Base-by-base conservation (phyloP, 306 rosid species). In the Cercis canadensis region DNA sequence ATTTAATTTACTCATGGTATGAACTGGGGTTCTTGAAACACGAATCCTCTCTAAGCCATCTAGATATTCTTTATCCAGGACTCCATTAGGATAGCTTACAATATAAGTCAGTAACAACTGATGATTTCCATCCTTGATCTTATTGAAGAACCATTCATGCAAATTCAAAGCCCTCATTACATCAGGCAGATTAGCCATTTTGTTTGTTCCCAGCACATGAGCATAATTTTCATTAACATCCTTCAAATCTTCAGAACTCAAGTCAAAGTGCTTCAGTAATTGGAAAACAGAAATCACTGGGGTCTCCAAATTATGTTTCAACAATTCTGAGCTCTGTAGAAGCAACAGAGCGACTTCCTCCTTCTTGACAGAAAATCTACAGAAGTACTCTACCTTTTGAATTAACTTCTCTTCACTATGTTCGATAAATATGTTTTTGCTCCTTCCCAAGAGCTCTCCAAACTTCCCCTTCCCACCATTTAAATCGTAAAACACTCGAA, bases 101-200 rank as follows among this genome's bases (percentile, higher is more conserved):
- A 77, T 60, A 73, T 76, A 86, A 67, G 51, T 72, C 45, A 76
- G 81, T 19, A 92, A 75, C 78, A 83, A 84, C 13, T 57, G 61
- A 77, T 81, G 76, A 69, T 82, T 75, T 16, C 88, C 88, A 57
- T 72, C 78, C 67, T 78, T 84, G 31, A 89, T 66, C 78, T 77
- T 87, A 56, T 75, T 17, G 31, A 89, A 81, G 71, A 87, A 87
- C 92, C 97, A 91, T 54, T 79, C 83, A 29, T 75, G 79, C 55
- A 91, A 83, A 83, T 84, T 70, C 85, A 91, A 73, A 73, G 92
- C 92, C 68, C 76, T 91, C 87, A 87, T 78, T 37, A 81, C 70
- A 75, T 79, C 61, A 47, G 97, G 97, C 70, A 91, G 60, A 82
- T 91, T 86, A 49, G 65, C 83, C 89, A 86, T 85, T 51, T 66